Conservation (phyloP, 73 alveolate species). For the Paramecium biaurelia region DNA sequence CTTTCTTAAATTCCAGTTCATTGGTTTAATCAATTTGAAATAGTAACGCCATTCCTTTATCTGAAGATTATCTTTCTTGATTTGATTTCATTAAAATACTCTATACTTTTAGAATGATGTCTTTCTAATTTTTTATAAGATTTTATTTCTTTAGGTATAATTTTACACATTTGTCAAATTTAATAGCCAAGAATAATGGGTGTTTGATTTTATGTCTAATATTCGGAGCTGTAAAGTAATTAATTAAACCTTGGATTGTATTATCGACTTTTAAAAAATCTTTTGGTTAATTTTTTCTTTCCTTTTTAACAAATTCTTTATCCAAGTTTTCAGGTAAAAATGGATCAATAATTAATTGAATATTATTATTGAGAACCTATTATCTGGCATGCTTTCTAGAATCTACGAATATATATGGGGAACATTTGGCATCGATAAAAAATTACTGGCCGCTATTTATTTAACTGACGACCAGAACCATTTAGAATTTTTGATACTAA, state of each 20-base stretch:
- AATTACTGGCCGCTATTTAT: slow-evolving; percentile 27
- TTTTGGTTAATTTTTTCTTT: slow-evolving; percentile 33
- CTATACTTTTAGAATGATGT: neutral
- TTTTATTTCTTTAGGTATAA: neutral
- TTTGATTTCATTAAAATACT: neutral
- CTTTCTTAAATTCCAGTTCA: neutral
- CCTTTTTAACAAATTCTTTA: slow-evolving; percentile 47
- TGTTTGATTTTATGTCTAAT: slow-evolving; percentile 73
- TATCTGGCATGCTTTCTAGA: slow-evolving; percentile 71
- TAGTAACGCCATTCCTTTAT: neutral
- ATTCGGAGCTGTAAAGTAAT: slow-evolving; percentile 71
- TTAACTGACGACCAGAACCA: slow-evolving; percentile 38
- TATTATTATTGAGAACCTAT: slow-evolving; percentile 6
- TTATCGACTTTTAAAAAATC: slow-evolving; percentile 49
- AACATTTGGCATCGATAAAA: slow-evolving; percentile 59
- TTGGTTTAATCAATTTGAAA: neutral
- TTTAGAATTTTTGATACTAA: slow-evolving; percentile 52
- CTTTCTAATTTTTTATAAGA: neutral
- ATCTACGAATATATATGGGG: slow-evolving; percentile 70
- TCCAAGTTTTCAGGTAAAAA: slow-evolving; percentile 60
- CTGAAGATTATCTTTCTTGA: neutral
- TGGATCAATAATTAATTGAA: slow-evolving; percentile 60
- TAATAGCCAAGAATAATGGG: slow-evolving; percentile 68
- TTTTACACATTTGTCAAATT: slow-evolving; percentile 64
- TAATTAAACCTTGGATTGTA: slow-evolving; percentile 54